Base-by-base conservation (phyloP, 345 rosid genomes). In the Eucalyptus globulus region DNA sequence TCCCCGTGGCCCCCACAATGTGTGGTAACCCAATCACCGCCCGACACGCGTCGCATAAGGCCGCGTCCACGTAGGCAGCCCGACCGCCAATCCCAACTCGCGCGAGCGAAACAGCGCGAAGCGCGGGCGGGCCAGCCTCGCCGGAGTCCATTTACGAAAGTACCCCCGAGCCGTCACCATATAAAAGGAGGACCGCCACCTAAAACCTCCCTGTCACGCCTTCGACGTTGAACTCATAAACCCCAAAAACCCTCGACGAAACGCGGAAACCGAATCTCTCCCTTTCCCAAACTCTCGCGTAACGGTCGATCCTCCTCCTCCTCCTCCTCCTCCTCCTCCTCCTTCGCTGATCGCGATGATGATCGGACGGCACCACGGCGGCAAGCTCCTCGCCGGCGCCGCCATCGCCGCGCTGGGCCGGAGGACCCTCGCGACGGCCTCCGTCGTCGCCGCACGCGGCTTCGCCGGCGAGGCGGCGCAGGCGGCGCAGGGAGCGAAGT, bases 381-480 rank as follows among this genome's bases (percentile, higher is more conserved):
- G 85, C 85, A 76, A 76, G 85, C 85, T 76, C 27, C 85, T 76
- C 27, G 86, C 88, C 22, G 80, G 60, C 56, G 86, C 81, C 65
- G 17, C 53, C 85, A 8, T 89, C 58, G 88, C 86, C 10, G 88
- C 87, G 62, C 89, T 85, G 37, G 88, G 90, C 37, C 86, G 53
- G 10, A 91, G 91, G 87, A 49, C 76, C 49, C 87, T 91, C 87
- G 65, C 90, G 49, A 60, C 91, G 4, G 91, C 88, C 45, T 54
- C 91, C 80, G 50, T 37, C 86, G 37, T 9, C 62, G 44, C 22
- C 9, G 9, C 88, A 15, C 49, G 87, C 15, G 37, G 89, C n/a
- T 40, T 49, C 7, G 24, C 89, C 3, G 85, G 87, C 14, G 80
- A 50, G 51, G 60, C 60, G 54, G 76, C 89, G 60, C 88, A n/a